phyloP scores from a whole-genome alignment of 1,284 basidiomycete genomes.

The Erythrobasidium hasegawianum region DNA sequence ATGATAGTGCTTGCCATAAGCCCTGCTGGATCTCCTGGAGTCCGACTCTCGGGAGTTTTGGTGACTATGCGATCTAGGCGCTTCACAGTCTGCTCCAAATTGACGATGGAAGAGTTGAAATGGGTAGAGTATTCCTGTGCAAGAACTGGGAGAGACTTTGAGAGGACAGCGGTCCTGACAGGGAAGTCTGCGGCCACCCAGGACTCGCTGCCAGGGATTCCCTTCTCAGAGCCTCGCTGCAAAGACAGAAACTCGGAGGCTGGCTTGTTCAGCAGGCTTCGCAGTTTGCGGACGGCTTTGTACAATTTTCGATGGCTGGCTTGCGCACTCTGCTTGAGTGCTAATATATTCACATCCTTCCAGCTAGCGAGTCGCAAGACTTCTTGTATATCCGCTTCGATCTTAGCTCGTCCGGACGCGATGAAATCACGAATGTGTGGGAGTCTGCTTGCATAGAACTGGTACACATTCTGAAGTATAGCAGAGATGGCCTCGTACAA shows the following conservation, averaged over 20 bases:
- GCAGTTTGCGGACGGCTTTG: slow-evolving; percentile 85
- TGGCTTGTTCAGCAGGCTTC: slow-evolving; percentile 78
- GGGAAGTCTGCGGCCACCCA: too few species aligned
- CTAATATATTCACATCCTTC: slow-evolving; percentile 95
- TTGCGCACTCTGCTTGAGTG: slow-evolving; percentile 85
- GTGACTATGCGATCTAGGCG: slow-evolving; percentile 33
- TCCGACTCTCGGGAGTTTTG: neutral
- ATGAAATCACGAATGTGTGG: slow-evolving; percentile 57
- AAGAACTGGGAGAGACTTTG: neutral
- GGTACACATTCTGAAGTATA: slow-evolving; percentile 64
- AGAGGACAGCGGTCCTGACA: too few species aligned
- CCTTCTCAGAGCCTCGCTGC: slow-evolving; percentile 52
- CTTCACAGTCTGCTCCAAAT: slow-evolving; percentile 39
- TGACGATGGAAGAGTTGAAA: slow-evolving; percentile 28
- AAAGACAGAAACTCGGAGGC: slow-evolving; percentile 51
- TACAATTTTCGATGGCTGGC: slow-evolving; percentile 88
- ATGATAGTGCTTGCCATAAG: slow-evolving; percentile 70
- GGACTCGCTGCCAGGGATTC: too few species aligned
- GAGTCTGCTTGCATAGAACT: slow-evolving; percentile 66
- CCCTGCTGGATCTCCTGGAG: slow-evolving; percentile 34
- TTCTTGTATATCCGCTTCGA: slow-evolving; percentile 78
- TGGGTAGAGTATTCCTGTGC: neutral
- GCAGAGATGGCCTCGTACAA: neutral
- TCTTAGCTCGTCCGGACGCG: slow-evolving; percentile 57
- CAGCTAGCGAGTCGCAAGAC: slow-evolving; percentile 95